Percentiles rank a stretch among this genome's conserved stretches.
phyloP scores from a whole-genome alignment of 2,329 filamentous ascomycete species.

The Fonsecaea pedrosoi region DNA sequence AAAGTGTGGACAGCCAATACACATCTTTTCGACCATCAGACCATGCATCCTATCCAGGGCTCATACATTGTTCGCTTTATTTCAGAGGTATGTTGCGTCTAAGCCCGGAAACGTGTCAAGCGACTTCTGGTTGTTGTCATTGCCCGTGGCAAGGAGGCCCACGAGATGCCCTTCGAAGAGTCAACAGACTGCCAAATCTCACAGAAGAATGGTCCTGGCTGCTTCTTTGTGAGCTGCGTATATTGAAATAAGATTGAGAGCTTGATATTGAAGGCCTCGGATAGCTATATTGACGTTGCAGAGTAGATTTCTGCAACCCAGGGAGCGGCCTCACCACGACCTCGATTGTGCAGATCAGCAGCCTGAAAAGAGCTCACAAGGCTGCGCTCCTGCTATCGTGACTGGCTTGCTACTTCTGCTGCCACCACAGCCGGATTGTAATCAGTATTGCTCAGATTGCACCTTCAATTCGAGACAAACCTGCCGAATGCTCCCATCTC shows the following conservation, averaged over 20 bases:
- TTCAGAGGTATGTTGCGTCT: not conserved
- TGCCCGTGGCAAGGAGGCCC: not conserved
- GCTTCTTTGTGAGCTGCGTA: not conserved
- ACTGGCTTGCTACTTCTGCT: not conserved
- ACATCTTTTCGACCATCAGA: not conserved
- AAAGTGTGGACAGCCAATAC: not conserved
- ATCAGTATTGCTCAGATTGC: not conserved
- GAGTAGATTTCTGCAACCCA: not conserved
- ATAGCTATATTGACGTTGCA: not conserved
- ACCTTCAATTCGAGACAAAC: not conserved
- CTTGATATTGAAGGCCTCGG: not conserved
- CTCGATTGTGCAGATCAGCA: not conserved
- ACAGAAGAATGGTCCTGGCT: not conserved
- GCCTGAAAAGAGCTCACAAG: not conserved
- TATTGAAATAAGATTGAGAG: not conserved
- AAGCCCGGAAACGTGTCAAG: not conserved
- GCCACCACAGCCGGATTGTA: not conserved
- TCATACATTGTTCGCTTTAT: not conserved
- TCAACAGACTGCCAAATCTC: not conserved
- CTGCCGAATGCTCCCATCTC: conserved; percentile 1
- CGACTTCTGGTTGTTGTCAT: not conserved
- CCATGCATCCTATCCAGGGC: not conserved
- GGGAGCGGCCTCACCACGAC: not conserved
- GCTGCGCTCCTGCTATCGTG: not conserved
- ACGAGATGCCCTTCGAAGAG: not conserved